Percentiles rank a stretch among this genome's conserved stretches.
Conservation (phyloP, 208 protist species). For the Crithidia thermophila region DNA sequence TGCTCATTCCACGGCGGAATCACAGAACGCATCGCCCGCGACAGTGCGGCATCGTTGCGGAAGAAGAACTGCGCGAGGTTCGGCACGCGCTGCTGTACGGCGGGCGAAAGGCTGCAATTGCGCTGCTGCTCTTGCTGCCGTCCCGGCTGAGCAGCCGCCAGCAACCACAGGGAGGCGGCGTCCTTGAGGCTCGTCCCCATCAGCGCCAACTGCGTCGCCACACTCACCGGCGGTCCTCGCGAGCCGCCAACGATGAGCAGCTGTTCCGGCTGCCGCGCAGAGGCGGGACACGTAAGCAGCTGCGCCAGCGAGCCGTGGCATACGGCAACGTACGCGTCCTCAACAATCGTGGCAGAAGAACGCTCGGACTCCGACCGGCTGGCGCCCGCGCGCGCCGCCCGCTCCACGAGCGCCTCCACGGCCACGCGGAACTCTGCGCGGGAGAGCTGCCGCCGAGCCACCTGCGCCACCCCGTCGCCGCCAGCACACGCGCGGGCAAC, state of each 20-base stretch:
- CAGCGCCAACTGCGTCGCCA: conserved; percentile 44
- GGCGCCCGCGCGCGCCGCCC: neutral
- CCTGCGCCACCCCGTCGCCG: neutral
- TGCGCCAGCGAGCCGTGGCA: conserved; percentile 67
- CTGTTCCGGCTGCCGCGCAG: conserved; percentile 8
- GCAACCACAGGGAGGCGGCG: conserved; percentile 46
- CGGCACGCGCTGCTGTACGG: conserved; percentile 1
- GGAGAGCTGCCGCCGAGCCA: conserved; percentile 9
- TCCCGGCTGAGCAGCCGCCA: conserved; percentile 23
- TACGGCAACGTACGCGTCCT: conserved; percentile 40
- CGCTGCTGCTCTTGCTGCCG: too few species aligned
- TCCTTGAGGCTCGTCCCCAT: conserved; percentile 45
- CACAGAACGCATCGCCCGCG: conserved; percentile 11
- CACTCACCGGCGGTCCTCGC: conserved; percentile 48
- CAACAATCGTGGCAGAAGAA: neutral
- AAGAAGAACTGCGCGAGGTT: conserved; percentile 18
- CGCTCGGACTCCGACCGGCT: neutral
- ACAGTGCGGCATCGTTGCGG: neutral
- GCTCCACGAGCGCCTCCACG: conserved; percentile 27
- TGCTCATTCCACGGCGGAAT: neutral
- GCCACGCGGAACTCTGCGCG: conserved; percentile 21
- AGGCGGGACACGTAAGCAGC: conserved; percentile 9
- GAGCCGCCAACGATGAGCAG: conserved; percentile 46
- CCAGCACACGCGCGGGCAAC: conserved; percentile 8
- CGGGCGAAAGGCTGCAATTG: too few species aligned